phyloP scores from a whole-genome alignment of 108 stramenopile species.

The Epipyxis sp. region DNA sequence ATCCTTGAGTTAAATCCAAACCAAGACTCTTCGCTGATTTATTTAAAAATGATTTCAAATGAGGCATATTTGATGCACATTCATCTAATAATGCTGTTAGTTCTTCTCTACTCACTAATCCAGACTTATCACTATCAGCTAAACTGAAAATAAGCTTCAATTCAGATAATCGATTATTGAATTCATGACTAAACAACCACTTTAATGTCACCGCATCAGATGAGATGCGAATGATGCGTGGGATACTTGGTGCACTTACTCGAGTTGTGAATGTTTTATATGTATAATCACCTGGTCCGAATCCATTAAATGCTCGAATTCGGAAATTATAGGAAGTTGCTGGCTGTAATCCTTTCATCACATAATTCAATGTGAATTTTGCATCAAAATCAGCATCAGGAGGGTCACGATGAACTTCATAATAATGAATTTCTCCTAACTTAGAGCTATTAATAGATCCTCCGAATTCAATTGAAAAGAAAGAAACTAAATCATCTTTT shows the following conservation, averaged over 20 bases:
- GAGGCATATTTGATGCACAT: not conserved
- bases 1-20: not conserved
- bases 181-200: not conserved
- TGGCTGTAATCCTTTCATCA: constrained; percentile 37
- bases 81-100: constrained; percentile 4
- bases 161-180: constrained; percentile 1
- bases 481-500: constrained; percentile 16
- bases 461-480: constrained; percentile 26
- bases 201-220: constrained; percentile 34
- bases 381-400: constrained; percentile 40
- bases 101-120: constrained; percentile 20
- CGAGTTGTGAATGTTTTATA: constrained; percentile 48
- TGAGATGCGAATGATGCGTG: constrained; percentile 15
- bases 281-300: constrained; percentile 52
- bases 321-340: constrained; percentile 53
- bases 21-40: not conserved
- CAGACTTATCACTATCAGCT: constrained; percentile 17
- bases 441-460: constrained; percentile 12
- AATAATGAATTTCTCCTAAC: not conserved
- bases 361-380: constrained; percentile 36
- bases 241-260: constrained; percentile 33
- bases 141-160: not conserved
- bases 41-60: constrained; percentile 24
- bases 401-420: constrained; percentile 45
- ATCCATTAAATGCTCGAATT: constrained; percentile 56